Percentiles rank a stretch among this genome's conserved stretches.
Evolutionary conservation across 75 land plant species (phyloP).

Genomic region (Gnetum montanum): DNA sequence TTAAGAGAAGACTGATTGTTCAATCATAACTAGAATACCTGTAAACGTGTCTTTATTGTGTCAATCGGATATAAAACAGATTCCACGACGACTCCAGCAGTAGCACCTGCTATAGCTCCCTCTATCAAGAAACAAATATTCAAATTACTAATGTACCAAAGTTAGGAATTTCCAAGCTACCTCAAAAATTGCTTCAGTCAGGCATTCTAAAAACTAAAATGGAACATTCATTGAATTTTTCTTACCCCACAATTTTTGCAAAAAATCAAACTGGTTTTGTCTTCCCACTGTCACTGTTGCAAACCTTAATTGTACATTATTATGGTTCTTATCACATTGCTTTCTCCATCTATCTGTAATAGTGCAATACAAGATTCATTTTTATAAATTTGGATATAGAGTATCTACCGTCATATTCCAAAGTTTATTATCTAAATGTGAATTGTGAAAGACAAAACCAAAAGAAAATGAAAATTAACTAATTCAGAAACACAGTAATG

Average conservation of each 20-base stretch:
- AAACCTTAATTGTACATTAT: background rate
- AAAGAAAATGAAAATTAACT: too few relatives aligned
- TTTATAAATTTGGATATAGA: too few relatives aligned
- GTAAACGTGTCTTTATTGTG: constrained; percentile 94
- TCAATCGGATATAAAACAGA: constrained; percentile 88
- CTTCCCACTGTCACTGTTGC: constrained; percentile 5
- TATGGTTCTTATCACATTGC: background rate
- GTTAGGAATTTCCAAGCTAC: background rate
- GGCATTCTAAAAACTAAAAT: background rate
- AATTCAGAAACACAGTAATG: too few relatives aligned
- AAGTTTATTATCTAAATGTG: too few relatives aligned
- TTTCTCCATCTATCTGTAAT: constrained; percentile 6
- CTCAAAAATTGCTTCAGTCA: background rate
- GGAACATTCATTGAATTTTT: background rate
- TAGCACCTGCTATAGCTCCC: constrained; percentile 82
- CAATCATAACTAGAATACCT: constrained; percentile 22
- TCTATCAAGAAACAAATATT: constrained; percentile 50
- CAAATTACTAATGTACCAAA: background rate
- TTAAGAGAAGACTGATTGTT: too few relatives aligned
- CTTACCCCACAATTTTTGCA: constrained; percentile 13
- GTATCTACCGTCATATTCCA: too few relatives aligned
- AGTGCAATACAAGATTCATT: too few relatives aligned
- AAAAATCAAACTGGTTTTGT: constrained; percentile 6
- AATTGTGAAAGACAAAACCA: too few relatives aligned
- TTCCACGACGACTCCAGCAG: constrained; percentile 93